Base-by-base conservation (phyloP, 768 basidiomycete genomes). In the Lactarius quietus region DNA sequence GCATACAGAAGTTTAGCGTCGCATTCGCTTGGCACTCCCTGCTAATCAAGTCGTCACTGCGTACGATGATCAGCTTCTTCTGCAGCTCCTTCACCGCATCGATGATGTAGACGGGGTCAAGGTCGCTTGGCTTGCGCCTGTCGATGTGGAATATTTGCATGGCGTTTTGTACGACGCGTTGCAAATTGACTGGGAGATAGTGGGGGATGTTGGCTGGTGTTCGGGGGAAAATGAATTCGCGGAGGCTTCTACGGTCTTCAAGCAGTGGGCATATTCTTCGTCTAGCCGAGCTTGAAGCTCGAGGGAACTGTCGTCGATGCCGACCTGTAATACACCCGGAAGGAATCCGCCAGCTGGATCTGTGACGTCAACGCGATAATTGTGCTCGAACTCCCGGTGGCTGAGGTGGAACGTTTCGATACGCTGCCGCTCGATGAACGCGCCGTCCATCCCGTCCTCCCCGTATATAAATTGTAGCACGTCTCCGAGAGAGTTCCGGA, bases 391-490 rank as follows among this genome's bases (percentile, higher is more conserved):
- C 62, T 90, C 86, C 68, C 80, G 81, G 76, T 97, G 77, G 70
- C 83, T 90, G 65, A 97, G 79, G 28, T 85, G 88, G 69, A 93
- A 95, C 0, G 92, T 93, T 70, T 96, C 93, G 60, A 98, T 88
- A 59, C 84, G 89, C 77, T 99, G 97, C 68, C 90, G 90, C 79
- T 99, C 97, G 74, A 99, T 97, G 76, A 88, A 95, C 0, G 94
- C 93, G 65, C 93, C 97, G 73, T 99, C 97, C 92, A 98, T 98
- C 51, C 97, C 97, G 72, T 99, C 97, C 74, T 99, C 97, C 35
- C 97, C 97, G 69, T 99, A 99, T 28, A 93, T 82, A 75, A 98
- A 98, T 73, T 98, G 95, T 31, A 99, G 83, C 41, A 99, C 85
- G 76, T 98, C 95, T 17, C 96, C 96, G 3, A 96, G 83, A 3